Base-by-base conservation (phyloP, 176 grass and related monocot genomes). In the Oryza punctata region DNA sequence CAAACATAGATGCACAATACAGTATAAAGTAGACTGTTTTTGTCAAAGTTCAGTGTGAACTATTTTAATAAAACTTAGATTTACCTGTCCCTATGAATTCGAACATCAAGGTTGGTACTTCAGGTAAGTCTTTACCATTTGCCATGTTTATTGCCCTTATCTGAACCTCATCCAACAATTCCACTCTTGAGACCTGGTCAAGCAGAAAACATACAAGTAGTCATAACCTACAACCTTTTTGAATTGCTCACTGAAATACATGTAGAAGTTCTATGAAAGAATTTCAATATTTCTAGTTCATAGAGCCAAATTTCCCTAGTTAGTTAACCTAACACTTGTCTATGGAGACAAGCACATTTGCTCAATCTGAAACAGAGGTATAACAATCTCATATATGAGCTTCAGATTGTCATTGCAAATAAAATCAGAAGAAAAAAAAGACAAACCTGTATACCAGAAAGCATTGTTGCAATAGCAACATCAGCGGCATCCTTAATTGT, bases 41-140 rank as follows among this genome's bases (percentile, higher is more conserved):
- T 47, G 45, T 47, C 45, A 47, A 47, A 47, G 45, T 47, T 47
- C 12, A 47, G 45, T 47, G 45, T 47, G 45, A 47, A 47, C 45
- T 16, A 16, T 11, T 50, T 16, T 5, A 69, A 69, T 33, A 70
- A 28, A 70, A 84, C 30, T 43, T 85, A 70, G 10, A 18, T 68
- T 68, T 92, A 95, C 96, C 93, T 92, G 96, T 98, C 50, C 96
- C 96, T 88, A 98, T 90, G 70, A 98, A 98, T 80, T 98, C 96
- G 89, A 98, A 98, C 96, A 98, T 98, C 86, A 98, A 85, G 26
- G 96, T 98, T 0, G 96, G 93, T 59, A 89, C 87, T 92, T 98
- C 93, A 82, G 91, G 89, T 74, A 98, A 89, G n/a, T 47, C 89
- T 90, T 96, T 98, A 74, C 75, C 89, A 88, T 98, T 96, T 57